Conservation (phyloP, 495 filamentous ascomycete species). For the Friedmanniomyces endolithicus region DNA sequence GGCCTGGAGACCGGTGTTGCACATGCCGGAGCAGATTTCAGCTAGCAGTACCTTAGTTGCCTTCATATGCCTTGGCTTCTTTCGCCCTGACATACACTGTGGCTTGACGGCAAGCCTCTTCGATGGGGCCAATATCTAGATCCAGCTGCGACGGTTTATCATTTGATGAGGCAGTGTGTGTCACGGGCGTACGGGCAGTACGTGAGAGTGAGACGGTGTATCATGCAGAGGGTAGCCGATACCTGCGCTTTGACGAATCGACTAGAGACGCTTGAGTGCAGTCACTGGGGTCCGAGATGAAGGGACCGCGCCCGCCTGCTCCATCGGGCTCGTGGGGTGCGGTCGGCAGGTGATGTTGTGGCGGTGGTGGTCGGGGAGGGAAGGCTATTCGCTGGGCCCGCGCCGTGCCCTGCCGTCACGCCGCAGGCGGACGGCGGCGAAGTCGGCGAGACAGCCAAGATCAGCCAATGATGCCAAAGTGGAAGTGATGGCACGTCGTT, state of each 20-base stretch:
- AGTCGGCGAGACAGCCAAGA: not conserved
- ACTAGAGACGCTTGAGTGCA: not conserved
- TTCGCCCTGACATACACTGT: too few species aligned
- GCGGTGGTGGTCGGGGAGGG: not conserved
- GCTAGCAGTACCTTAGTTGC: too few species aligned
- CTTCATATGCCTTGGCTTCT: too few species aligned
- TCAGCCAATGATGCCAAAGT: not conserved
- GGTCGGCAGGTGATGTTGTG: not conserved
- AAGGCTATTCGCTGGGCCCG: not conserved
- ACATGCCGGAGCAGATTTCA: too few species aligned
- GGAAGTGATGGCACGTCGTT: not conserved
- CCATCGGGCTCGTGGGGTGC: not conserved
- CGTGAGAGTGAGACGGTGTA: not conserved
- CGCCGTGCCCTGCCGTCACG: not conserved
- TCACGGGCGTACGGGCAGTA: not conserved
- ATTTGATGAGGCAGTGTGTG: not conserved
- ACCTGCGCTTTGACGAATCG: not conserved
- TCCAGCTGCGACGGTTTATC: too few species aligned
- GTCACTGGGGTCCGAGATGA: not conserved
- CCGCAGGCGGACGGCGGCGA: not conserved
- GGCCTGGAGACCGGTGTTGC: too few species aligned
- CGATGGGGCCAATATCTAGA: too few species aligned
- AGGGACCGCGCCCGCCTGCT: not conserved
- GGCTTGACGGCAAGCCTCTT: too few species aligned
- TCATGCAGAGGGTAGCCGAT: not conserved